phyloP scores from a whole-genome alignment of 106 monocot genomes.

The Acanthochlamys bracteata region DNA sequence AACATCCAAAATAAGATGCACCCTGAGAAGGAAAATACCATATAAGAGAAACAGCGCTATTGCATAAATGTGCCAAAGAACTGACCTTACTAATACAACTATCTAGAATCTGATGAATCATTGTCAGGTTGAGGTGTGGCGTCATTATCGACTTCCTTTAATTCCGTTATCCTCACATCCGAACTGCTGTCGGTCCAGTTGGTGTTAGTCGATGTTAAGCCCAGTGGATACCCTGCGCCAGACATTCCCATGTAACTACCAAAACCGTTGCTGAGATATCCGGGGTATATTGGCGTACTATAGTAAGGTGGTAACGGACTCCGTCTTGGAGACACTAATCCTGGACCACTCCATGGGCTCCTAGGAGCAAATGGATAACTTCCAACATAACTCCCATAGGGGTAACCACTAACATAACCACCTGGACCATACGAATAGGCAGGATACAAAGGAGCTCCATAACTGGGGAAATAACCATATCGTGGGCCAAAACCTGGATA shows the following conservation, averaged over 20 bases:
- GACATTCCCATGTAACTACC: constrained; percentile 14
- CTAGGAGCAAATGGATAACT: constrained; percentile 22
- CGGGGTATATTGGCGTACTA: constrained; percentile 14
- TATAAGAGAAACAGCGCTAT: no score
- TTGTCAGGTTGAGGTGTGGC: constrained; percentile 14
- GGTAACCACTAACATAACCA: constrained; percentile 25
- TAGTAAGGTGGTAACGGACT: constrained; percentile 20
- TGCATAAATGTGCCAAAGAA: background rate
- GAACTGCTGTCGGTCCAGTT: constrained; percentile 11
- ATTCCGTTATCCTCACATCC: constrained; percentile 13
- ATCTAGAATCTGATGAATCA: constrained; percentile 20
- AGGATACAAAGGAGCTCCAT: constrained; percentile 15
- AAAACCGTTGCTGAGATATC: constrained; percentile 14
- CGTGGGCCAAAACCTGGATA: constrained; percentile 21
- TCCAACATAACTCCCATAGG: constrained; percentile 26
- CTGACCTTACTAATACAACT: constrained; percentile 16
- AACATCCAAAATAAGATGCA: no score
- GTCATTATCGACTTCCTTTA: constrained; percentile 1
- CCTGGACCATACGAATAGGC: constrained; percentile 16
- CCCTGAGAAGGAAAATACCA: no score
- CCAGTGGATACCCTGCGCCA: constrained; percentile 13
- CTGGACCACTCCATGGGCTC: constrained; percentile 21
- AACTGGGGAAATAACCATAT: constrained; percentile 24
- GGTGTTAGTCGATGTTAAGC: background rate
- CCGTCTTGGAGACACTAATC: constrained; percentile 11